phyloP scores from a whole-genome alignment of 805 yeast species.

The Ogataea methanolica region DNA sequence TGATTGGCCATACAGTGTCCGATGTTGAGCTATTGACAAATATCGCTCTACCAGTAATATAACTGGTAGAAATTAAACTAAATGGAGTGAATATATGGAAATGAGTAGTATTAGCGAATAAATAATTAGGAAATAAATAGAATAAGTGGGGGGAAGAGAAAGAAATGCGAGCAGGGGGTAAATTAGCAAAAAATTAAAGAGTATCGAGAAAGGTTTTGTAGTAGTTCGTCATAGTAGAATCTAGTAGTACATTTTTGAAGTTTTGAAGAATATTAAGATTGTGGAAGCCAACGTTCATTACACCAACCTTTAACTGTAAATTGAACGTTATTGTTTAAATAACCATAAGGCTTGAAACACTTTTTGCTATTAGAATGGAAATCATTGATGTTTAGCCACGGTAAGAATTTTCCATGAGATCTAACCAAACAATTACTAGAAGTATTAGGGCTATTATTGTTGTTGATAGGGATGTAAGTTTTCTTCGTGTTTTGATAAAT shows the following conservation, averaged over 20 bases:
- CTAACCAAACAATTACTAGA: slow-evolving; percentile 18
- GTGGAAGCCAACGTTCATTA: slow-evolving; percentile 38
- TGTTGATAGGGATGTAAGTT: slow-evolving; percentile 4
- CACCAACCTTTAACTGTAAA: slow-evolving; percentile 50
- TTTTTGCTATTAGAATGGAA: slow-evolving; percentile 11
- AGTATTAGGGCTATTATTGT: slow-evolving; percentile 3
- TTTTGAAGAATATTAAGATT: no score
- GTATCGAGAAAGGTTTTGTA: no score
- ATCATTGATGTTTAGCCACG: slow-evolving; percentile 25
- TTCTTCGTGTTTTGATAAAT: slow-evolving; percentile 2
- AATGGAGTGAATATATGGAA: neutral
- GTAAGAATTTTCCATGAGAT: slow-evolving; percentile 21
- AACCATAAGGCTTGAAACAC: slow-evolving; percentile 26
- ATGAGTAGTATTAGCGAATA: neutral
- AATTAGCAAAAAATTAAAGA: no score
- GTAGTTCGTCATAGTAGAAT: neutral
- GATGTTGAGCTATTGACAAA: no score
- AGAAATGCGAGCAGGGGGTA: no score
- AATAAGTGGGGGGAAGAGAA: no score
- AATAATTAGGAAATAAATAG: neutral
- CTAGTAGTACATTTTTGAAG: no score
- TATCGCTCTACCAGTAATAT: no score
- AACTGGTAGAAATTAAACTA: no score
- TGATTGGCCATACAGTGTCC: no score
- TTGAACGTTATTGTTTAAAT: slow-evolving; percentile 28